A percentile compares a stretch with the other conserved stretches of the same genome.
Evolutionary conservation across 192 early-diverging fungal genomes (phyloP).

Genomic region (Podila horticola): DNA sequence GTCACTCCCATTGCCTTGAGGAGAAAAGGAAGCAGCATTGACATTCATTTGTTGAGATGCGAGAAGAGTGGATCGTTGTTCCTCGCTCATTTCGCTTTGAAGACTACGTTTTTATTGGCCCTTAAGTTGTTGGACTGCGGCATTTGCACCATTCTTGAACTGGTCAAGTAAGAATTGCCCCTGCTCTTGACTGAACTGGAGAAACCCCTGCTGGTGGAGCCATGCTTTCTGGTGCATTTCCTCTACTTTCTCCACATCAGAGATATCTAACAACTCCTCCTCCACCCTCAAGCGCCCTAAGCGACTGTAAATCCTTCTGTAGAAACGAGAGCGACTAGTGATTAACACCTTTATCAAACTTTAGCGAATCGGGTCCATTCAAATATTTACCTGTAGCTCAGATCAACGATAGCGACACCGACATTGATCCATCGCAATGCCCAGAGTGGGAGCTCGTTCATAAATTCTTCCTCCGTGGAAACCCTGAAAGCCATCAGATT

Average conservation of each 20-base stretch:
- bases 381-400: conserved; percentile 43
- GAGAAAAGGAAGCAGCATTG: conserved; percentile 43
- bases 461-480: conserved; percentile 57
- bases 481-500: conserved; percentile 62
- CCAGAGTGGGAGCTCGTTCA: conserved; percentile 65
- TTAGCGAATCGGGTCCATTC: background rate
- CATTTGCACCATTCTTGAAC: conserved; percentile 45
- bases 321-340: background rate
- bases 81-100: too few relatives aligned
- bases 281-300: conserved; percentile 43
- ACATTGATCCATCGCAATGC: conserved; percentile 65
- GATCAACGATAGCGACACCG: conserved; percentile 62
- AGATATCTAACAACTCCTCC: conserved; percentile 48
- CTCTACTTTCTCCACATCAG: conserved; percentile 48
- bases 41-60: conserved; percentile 29
- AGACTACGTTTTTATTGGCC: too few relatives aligned
- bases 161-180: conserved; percentile 39
- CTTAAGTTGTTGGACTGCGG: conserved; percentile 26
- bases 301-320: conserved; percentile 43
- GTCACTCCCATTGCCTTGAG: conserved; percentile 28
- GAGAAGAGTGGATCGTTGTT: too few relatives aligned
- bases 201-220: conserved; percentile 32
- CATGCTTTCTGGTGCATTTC: conserved; percentile 46
- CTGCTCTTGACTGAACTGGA: conserved; percentile 47
- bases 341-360: too few relatives aligned